Evolutionary conservation across 768 basidiomycete species (phyloP).

Genomic region (Russula virescens): DNA sequence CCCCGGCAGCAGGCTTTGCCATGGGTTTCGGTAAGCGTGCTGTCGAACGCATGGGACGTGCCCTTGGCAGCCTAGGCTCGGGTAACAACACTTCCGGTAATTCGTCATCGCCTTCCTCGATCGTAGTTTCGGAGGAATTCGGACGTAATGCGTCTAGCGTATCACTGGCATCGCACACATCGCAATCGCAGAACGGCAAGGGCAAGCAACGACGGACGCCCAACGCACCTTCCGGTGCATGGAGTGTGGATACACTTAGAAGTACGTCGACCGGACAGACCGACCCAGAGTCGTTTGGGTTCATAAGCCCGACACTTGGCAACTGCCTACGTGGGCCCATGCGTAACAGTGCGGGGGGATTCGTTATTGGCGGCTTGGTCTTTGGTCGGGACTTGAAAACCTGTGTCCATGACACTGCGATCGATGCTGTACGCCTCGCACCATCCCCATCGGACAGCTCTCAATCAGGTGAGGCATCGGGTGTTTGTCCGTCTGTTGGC

Average conservation of each 20-base stretch:
- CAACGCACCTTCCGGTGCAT: conserved; percentile 54
- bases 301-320: conserved; percentile 48
- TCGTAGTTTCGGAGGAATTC: conserved; percentile 10
- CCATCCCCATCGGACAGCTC: conserved; percentile 9
- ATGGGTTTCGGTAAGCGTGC: conserved; percentile 51
- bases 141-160: conserved; percentile 22
- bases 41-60: conserved; percentile 57
- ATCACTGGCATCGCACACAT: conserved; percentile 20
- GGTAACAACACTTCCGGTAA: conserved; percentile 5
- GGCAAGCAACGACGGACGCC: conserved; percentile 48
- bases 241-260: conserved; percentile 26
- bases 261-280: conserved; percentile 46
- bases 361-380: conserved; percentile 45
- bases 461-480: conserved; percentile 4
- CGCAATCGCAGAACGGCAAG: conserved; percentile 24
- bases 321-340: conserved; percentile 50
- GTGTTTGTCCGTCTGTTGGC: conserved; percentile 11
- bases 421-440: conserved; percentile 28
- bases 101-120: conserved; percentile 38
- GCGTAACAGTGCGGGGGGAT: conserved; percentile 32
- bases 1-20: conserved; percentile 68
- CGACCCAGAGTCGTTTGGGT: conserved; percentile 40
- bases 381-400: conserved; percentile 57
- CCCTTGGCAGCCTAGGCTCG: conserved; percentile 18
- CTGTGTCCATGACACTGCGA: conserved; percentile 53